Conservation (phyloP, 2,329 filamentous ascomycete genomes). For the Sclerotinia subarctica region DNA sequence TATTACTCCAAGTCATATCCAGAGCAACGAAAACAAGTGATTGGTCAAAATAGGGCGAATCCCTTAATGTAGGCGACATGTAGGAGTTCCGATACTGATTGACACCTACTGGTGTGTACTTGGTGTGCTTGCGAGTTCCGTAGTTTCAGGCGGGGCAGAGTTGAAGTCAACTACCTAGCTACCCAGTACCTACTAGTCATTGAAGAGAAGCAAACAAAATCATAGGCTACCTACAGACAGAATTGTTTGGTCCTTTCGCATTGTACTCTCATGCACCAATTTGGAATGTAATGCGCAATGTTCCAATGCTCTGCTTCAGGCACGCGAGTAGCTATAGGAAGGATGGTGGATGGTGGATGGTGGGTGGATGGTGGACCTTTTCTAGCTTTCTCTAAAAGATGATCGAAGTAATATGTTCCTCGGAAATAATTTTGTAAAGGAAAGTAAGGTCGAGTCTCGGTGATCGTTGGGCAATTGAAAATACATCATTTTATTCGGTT, state of each 20-base stretch:
- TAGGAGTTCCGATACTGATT: background rate
- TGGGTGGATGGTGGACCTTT: background rate
- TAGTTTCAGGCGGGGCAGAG: background rate
- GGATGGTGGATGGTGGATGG: background rate
- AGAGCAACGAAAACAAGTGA: background rate
- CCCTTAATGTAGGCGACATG: background rate
- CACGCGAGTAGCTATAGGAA: background rate
- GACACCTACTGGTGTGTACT: no score
- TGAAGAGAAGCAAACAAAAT: background rate
- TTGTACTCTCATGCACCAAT: constrained; percentile 11
- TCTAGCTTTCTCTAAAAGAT: background rate
- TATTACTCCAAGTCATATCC: background rate
- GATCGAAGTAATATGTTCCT: background rate
- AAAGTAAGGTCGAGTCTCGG: no score
- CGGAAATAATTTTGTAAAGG: background rate
- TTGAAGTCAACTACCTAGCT: background rate
- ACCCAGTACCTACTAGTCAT: background rate
- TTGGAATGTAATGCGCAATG: constrained; percentile 10
- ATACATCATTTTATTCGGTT: background rate
- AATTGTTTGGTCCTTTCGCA: constrained; percentile 6
- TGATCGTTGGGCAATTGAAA: background rate
- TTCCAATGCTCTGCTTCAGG: background rate
- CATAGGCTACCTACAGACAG: background rate
- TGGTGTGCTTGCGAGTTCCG: background rate
- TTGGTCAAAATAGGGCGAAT: background rate